Conservation (phyloP, 2,329 filamentous ascomycete genomes). For the Leptosphaerulina australis region DNA sequence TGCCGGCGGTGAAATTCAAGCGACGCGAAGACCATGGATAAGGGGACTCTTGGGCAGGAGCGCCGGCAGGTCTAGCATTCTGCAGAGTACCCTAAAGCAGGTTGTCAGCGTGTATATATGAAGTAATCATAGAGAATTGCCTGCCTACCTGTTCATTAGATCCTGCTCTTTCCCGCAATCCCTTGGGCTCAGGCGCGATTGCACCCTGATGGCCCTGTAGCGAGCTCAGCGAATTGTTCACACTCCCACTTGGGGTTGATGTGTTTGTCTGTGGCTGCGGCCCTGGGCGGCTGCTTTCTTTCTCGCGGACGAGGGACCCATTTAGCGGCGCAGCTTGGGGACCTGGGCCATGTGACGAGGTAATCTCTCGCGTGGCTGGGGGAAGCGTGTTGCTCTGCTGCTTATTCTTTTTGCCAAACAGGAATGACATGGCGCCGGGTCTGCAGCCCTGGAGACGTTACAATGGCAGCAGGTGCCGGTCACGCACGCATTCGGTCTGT, state of each 20-base stretch:
- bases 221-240: constrained; percentile 70
- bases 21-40: constrained; percentile 96
- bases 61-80: constrained; percentile 45
- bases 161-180: constrained; percentile 62
- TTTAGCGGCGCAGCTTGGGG: constrained; percentile 51
- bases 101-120: constrained; percentile 18
- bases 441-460: constrained; percentile 28
- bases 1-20: constrained; percentile 83
- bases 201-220: constrained; percentile 62
- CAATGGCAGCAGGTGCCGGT: constrained; percentile 28
- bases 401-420: constrained; percentile 58
- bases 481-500: constrained; percentile 44
- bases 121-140: too few species aligned
- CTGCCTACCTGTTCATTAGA: constrained; percentile 60
- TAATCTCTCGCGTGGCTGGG: constrained; percentile 61
- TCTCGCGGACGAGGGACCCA: constrained; percentile 44
- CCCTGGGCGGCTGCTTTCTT: constrained; percentile 33
- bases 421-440: constrained; percentile 56
- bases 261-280: constrained; percentile 54
- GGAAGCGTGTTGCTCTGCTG: constrained; percentile 54
- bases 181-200: constrained; percentile 68
- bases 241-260: constrained; percentile 76
- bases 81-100: constrained; percentile 17
- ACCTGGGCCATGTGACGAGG: constrained; percentile 59
- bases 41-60: constrained; percentile 73